Evolutionary conservation across 2,329 filamentous ascomycete species (phyloP).

Genomic region (Aspergillus clavatus): DNA sequence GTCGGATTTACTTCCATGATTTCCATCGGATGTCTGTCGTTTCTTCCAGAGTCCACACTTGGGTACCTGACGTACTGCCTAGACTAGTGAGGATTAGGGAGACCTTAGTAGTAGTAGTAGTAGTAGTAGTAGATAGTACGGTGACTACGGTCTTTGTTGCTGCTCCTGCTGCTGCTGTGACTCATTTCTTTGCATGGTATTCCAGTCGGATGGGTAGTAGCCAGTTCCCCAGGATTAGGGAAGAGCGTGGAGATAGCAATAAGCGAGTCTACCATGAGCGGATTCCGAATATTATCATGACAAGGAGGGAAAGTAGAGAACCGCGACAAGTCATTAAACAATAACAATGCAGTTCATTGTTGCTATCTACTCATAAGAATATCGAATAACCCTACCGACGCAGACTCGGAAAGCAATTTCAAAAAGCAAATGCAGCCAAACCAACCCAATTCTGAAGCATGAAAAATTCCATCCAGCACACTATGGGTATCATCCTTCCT

Average conservation of each 20-base stretch:
- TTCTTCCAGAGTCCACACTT: background rate
- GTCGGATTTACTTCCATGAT: no score
- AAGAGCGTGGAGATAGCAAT: no score
- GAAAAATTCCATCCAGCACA: background rate
- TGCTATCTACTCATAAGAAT: background rate
- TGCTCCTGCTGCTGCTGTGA: conserved; percentile 3
- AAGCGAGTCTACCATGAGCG: no score
- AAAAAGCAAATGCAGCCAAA: background rate
- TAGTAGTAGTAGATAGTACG: no score
- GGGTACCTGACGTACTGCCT: conserved; percentile 2
- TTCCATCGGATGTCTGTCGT: background rate
- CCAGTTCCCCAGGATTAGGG: conserved; percentile 2
- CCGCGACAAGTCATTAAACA: background rate
- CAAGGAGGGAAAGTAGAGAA: no score
- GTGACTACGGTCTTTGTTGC: no score
- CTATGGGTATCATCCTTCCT: background rate
- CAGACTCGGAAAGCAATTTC: background rate
- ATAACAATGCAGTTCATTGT: background rate
- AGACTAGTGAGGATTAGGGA: no score
- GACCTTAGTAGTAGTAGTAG: no score
- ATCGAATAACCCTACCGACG: background rate
- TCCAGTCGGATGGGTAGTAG: conserved; percentile 6
- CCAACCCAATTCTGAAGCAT: background rate
- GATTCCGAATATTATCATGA: no score
- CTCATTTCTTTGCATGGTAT: conserved; percentile 2